Conservation (phyloP, 1,284 basidiomycete species). For the Fomitopsis pinicola region DNA sequence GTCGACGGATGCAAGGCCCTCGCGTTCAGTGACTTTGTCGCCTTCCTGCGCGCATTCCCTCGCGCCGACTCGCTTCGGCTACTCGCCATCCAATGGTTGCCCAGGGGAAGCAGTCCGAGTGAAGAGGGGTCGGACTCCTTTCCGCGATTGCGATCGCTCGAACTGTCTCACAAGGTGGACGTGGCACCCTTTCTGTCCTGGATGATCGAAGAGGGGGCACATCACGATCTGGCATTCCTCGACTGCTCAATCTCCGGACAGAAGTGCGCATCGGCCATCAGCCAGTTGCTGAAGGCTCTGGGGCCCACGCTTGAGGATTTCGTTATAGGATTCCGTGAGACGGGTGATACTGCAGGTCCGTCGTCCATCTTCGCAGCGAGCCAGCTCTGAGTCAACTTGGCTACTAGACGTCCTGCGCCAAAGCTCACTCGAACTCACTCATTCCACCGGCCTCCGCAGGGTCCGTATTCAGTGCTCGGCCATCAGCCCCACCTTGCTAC, state of each 20-base stretch:
- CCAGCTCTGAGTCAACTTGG: background rate
- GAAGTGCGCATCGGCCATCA: slow-evolving; percentile 14
- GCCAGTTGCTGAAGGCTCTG: slow-evolving; percentile 13
- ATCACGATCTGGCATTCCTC: slow-evolving; percentile 10
- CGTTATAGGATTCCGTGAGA: slow-evolving; percentile 17
- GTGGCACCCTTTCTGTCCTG: slow-evolving; percentile 16
- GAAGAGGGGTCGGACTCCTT: background rate
- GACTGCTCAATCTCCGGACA: slow-evolving; percentile 16
- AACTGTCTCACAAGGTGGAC: slow-evolving; percentile 18
- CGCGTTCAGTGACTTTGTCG: slow-evolving; percentile 16
- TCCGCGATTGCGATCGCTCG: slow-evolving; percentile 10
- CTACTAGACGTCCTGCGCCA: slow-evolving; percentile 16
- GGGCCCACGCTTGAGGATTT: slow-evolving; percentile 15
- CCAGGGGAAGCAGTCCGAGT: background rate
- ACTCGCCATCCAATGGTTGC: slow-evolving; percentile 15
- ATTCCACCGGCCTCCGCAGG: slow-evolving; percentile 12
- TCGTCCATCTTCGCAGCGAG: background rate
- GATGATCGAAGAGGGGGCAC: slow-evolving; percentile 11
- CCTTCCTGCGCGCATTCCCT: slow-evolving; percentile 13
- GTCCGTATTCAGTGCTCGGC: slow-evolving; percentile 15
- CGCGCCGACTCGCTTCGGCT: slow-evolving; percentile 8
- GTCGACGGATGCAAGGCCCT: slow-evolving; percentile 18
- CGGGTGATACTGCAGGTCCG: slow-evolving; percentile 20
- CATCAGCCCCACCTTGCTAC: background rate
- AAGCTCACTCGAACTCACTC: slow-evolving; percentile 13